phyloP scores from a whole-genome alignment of 306 rosid genomes.

The Mucuna pruriens region DNA sequence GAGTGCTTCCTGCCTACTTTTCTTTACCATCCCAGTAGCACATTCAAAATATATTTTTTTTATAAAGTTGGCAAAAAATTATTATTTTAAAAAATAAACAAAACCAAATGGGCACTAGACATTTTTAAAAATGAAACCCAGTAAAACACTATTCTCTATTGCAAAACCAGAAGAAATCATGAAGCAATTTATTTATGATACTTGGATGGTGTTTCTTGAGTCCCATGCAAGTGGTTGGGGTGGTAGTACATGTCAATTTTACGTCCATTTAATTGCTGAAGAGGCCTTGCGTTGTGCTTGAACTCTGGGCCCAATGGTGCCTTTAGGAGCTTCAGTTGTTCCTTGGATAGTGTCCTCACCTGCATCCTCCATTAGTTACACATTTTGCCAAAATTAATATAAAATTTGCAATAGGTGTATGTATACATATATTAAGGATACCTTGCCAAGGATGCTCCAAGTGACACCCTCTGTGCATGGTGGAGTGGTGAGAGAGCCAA shows the following conservation, averaged over 20 bases:
- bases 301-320: slow-evolving; percentile 55
- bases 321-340: slow-evolving; percentile 62
- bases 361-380: slow-evolving; percentile 9
- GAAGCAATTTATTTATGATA: neutral
- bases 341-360: slow-evolving; percentile 67
- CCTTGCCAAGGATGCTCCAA: slow-evolving; percentile 82
- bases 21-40: neutral
- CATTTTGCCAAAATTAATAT: neutral
- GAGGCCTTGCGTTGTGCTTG: slow-evolving; percentile 75
- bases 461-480: slow-evolving; percentile 78
- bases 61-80: neutral
- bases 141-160: neutral
- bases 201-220: neutral
- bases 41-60: neutral
- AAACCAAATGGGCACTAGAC: neutral
- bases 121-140: neutral
- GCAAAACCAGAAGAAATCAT: neutral
- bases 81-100: neutral
- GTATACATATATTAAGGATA: no score
- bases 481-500: slow-evolving; percentile 87
- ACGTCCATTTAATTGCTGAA: slow-evolving; percentile 73
- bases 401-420: no score
- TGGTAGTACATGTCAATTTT: slow-evolving; percentile 46
- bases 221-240: neutral
- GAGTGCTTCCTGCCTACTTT: neutral